These are phyloP conservation scores for Tricladium varicosporioides DNA, from an alignment of 2,329 filamentous ascomycete genomes.

Conservation along the genomic window DNA sequence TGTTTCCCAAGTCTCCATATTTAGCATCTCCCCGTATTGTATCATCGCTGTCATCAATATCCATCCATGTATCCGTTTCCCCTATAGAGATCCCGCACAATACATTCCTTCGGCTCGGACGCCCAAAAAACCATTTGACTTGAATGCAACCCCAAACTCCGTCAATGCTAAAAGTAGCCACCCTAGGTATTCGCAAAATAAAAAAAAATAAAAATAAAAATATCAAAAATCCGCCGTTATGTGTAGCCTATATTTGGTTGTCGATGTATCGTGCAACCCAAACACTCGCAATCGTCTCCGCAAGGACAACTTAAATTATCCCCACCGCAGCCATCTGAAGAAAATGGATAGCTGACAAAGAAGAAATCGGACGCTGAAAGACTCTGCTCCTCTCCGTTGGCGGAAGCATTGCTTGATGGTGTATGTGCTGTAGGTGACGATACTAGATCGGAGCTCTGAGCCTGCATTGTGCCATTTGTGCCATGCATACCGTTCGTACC, in stretches of 20 bases:
- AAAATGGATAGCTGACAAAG: slow-evolving; percentile 55
- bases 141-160: not conserved
- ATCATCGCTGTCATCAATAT: too few species aligned
- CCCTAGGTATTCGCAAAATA: slow-evolving; percentile 51
- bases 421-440: slow-evolving; percentile 29
- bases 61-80: too few species aligned
- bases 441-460: slow-evolving; percentile 14
- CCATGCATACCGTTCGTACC: not conserved
- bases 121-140: not conserved
- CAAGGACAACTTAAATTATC: slow-evolving; percentile 53
- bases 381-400: slow-evolving; percentile 46
- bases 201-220: too few species aligned
- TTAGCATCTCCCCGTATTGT: not conserved
- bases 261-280: slow-evolving; percentile 54
- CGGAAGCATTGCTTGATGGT: slow-evolving; percentile 29
- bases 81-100: too few species aligned
- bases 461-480: slow-evolving; percentile 3
- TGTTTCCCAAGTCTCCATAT: not conserved
- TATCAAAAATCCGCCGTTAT: not conserved
- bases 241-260: slow-evolving; percentile 25
- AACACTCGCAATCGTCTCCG: slow-evolving; percentile 57
- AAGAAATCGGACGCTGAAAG: slow-evolving; percentile 51
- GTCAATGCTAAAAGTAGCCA: slow-evolving; percentile 34
- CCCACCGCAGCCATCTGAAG: slow-evolving; percentile 46
- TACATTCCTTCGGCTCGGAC: too few species aligned